Evolutionary conservation across 495 filamentous ascomycete species (phyloP), one percentile per base, ranked within the genome.

Genomic region (Penicillium bialowiezense): DNA sequence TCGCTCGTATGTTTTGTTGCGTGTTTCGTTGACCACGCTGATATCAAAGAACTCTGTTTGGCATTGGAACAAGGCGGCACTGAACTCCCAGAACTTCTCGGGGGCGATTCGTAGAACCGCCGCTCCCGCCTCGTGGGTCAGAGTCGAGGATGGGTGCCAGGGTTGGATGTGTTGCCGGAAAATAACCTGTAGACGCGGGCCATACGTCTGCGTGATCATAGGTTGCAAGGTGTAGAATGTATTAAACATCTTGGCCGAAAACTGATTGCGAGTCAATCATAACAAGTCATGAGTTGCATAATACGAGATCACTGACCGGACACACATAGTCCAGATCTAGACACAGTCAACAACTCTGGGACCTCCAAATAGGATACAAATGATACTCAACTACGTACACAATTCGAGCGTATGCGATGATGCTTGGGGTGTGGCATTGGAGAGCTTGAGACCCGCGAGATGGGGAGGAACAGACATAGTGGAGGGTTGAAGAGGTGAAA

Each of bases 81-180:
- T 87, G 65, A 91, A 96, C 9, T 75, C 71, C 82, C 83, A 92
- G 74, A 91, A 96, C 51, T 81, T 83, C 12, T 76, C 70, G 0
- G 89, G 85, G 2, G 83, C 65, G 1, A 88, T 54, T 19, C 73
- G 78, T 35, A 88, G 73, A 6, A 96, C 87, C 7, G 90, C 91
- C 8, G 87, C 75, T 7, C 74, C 91, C 32, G 92, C 89, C 76
- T 97, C 92, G 69, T 97, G 92, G 19, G 78, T 77, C 13, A 96
- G 81, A 0, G 90, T 96, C 17, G 85, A 90, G 37, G 87, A 89
- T 10, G 92, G 92, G 66, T 97, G 91, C 91, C 92, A 97, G 12
- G 92, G 92, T 65, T 97, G 91, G 55, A 96, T 82, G 60, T 96
- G 91, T 56, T 91, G 90, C 18, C 90, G 86, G 73, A 96, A 85